Base-by-base conservation (phyloP, 2,329 filamentous ascomycete genomes). In the Dichotomopilus funicola region DNA sequence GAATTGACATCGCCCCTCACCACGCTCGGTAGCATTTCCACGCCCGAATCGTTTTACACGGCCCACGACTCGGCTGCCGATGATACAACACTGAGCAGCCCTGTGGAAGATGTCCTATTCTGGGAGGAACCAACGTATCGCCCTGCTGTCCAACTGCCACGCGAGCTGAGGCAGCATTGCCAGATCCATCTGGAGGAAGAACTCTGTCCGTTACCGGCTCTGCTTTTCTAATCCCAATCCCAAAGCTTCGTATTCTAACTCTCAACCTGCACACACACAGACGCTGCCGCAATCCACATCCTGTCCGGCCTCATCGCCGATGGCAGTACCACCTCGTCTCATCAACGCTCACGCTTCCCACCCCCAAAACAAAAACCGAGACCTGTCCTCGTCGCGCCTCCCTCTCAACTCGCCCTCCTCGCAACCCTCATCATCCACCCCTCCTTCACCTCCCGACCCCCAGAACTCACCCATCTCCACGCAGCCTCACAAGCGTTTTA, bases 341-440 rank as follows among this genome's bases (percentile, higher is more conserved):
- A 34, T 7, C n/a, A 47, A 33, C 35, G 41, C 19, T 34, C n/a
- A 4, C 44, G 34, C 27, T 13, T 45, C 6, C 36, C 19, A 2
- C 37, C 34, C 13, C 42, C 33, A 31, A 53, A 53, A 41, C 33
- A 27, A 34, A 48, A 48, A 34, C 43, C 41, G 1, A 72, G 71
- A 36, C 75, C 82, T 0, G 80, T 81, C 9, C 80, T 80, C 56
- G 72, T 90, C 13, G 88, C 92, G 1, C 82, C 87, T 2, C 78
- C 87, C 0, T 80, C 82, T 55, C 85, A 92, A 61, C 75, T 97
- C 31, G 85, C 88, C 6, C 75, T 96, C 7, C 79, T 91, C n/a
- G 83, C 79, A 44, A 94, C 89, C 1, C 75, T 96, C n/a, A 71
- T 86, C n/a, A 80, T 94, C 11, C 90, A 96, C 65, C 92, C 92